A percentile compares a stretch with the other conserved stretches of the same genome.
Conservation (phyloP, 805 yeast genomes). For the Ogataea ganodermae region DNA sequence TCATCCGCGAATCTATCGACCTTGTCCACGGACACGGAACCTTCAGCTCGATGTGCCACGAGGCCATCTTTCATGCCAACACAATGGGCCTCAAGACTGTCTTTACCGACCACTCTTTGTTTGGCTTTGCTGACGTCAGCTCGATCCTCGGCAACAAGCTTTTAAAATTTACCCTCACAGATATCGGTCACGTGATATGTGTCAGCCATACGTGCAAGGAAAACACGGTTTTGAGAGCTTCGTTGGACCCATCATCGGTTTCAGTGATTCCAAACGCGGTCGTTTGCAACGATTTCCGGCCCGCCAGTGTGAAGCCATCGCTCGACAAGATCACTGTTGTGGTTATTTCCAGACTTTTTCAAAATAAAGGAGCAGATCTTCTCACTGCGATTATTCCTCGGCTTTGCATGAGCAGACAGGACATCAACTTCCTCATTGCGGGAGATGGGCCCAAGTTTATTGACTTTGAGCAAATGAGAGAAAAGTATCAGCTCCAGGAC, state of each 20-base stretch:
- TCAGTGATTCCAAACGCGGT: conserved; percentile 98
- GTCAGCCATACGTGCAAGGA: conserved; percentile 97
- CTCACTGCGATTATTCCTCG: conserved; percentile 82
- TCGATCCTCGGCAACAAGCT: conserved; percentile 85
- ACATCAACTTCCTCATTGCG: conserved; percentile 81
- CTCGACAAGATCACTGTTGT: conserved; percentile 70
- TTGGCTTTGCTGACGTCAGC: conserved; percentile 87
- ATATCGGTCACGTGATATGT: conserved; percentile 91
- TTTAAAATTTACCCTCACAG: conserved; percentile 78
- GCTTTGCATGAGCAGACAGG: conserved; percentile 62
- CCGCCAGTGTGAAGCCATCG: conserved; percentile 37
- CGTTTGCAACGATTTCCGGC: conserved; percentile 76
- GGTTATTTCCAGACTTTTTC: conserved; percentile 86
- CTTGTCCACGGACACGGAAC: conserved; percentile 97
- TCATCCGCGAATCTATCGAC: conserved; percentile 81
- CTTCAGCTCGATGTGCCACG: conserved; percentile 82
- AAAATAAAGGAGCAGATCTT: conserved; percentile 95
- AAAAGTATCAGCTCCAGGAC: conserved; percentile 79
- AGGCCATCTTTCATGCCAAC: conserved; percentile 86
- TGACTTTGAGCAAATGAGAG: conserved; percentile 94
- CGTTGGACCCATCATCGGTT: conserved; percentile 72
- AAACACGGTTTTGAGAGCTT: conserved; percentile 86
- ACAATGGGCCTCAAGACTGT: conserved; percentile 92
- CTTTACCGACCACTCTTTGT: conserved; percentile 93
- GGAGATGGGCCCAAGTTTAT: conserved; percentile 97